Percentiles rank a stretch among this genome's conserved stretches.
Evolutionary conservation across 2,329 filamentous ascomycete genomes (phyloP).

Genomic region (Sporothrix phasma): DNA sequence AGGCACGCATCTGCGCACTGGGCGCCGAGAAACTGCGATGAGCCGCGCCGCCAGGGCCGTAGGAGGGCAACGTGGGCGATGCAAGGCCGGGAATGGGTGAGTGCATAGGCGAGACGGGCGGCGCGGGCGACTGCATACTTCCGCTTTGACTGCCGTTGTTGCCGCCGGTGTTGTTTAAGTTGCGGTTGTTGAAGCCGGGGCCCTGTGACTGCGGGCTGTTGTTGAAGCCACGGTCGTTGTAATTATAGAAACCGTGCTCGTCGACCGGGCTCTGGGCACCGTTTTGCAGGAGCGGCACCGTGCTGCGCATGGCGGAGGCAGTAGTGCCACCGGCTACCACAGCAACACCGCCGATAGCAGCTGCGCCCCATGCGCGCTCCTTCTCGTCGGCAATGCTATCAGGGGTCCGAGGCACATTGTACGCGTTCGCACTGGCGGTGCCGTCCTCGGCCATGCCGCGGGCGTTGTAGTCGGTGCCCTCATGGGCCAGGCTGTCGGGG

Average conservation of each 20-base stretch:
- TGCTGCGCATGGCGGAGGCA: slow-evolving; percentile 16
- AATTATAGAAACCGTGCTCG: no score
- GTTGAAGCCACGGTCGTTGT: slow-evolving; percentile 10
- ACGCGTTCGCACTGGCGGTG: slow-evolving; percentile 23
- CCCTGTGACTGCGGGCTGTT: slow-evolving; percentile 16
- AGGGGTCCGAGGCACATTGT: slow-evolving; percentile 26
- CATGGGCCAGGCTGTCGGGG: slow-evolving; percentile 35
- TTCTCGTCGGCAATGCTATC: slow-evolving; percentile 26
- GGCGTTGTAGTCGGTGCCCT: slow-evolving; percentile 30
- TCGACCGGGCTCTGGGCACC: not conserved
- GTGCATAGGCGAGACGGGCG: not conserved
- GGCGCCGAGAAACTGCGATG: slow-evolving; percentile 23
- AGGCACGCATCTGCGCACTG: slow-evolving; percentile 2
- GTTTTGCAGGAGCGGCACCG: slow-evolving; percentile 23
- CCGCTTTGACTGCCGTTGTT: not conserved
- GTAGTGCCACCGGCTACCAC: slow-evolving; percentile 19
- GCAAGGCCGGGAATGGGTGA: not conserved
- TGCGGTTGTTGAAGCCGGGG: slow-evolving; percentile 2
- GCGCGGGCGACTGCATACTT: not conserved
- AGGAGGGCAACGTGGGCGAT: slow-evolving; percentile 6
- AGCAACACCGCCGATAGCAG: slow-evolving; percentile 18
- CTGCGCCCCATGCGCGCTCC: slow-evolving; percentile 20
- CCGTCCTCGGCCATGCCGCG: slow-evolving; percentile 26
- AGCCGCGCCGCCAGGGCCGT: not conserved
- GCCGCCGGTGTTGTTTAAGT: not conserved